Evolutionary conservation across 208 protist genomes (phyloP).

Genomic region (Blechomonas ayalai): DNA sequence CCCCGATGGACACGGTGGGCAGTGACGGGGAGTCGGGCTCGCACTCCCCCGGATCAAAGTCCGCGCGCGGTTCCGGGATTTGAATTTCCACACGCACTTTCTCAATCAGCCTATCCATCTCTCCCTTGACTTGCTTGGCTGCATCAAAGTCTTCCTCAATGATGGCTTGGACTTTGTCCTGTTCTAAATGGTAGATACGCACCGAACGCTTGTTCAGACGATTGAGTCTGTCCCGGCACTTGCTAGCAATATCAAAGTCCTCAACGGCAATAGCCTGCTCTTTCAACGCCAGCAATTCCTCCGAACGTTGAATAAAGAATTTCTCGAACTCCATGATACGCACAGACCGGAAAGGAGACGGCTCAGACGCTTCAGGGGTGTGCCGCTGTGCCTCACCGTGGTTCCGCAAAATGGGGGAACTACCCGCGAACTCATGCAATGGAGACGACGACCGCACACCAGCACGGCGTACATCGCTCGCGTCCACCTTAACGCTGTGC

Average conservation of each 20-base stretch:
- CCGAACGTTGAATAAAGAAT: slow-evolving; percentile 73
- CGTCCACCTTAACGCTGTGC: too few relatives aligned
- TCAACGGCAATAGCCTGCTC: slow-evolving; percentile 60
- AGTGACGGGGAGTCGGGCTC: too few relatives aligned
- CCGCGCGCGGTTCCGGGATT: slow-evolving; percentile 18
- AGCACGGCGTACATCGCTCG: too few relatives aligned
- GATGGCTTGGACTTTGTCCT: slow-evolving; percentile 87
- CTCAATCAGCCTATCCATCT: slow-evolving; percentile 67
- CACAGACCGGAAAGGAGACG: slow-evolving; percentile 74
- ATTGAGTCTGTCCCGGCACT: slow-evolving; percentile 68
- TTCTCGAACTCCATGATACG: slow-evolving; percentile 82
- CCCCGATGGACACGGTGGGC: too few relatives aligned
- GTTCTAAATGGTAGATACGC: slow-evolving; percentile 77
- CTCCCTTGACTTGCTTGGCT: slow-evolving; percentile 56
- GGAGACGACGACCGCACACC: too few relatives aligned
- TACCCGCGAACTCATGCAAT: too few relatives aligned
- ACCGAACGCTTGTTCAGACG: slow-evolving; percentile 46
- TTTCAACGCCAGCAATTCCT: slow-evolving; percentile 76
- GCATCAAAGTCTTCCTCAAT: slow-evolving; percentile 84
- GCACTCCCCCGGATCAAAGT: slow-evolving; percentile 6
- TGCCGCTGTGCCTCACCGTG: too few relatives aligned
- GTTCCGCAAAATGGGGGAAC: too few relatives aligned
- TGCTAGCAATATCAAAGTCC: slow-evolving; percentile 52
- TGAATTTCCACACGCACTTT: slow-evolving; percentile 34
- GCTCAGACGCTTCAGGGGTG: too few relatives aligned